phyloP scores from a whole-genome alignment of 768 basidiomycete species.

The Lactarius pseudohatsudake region DNA sequence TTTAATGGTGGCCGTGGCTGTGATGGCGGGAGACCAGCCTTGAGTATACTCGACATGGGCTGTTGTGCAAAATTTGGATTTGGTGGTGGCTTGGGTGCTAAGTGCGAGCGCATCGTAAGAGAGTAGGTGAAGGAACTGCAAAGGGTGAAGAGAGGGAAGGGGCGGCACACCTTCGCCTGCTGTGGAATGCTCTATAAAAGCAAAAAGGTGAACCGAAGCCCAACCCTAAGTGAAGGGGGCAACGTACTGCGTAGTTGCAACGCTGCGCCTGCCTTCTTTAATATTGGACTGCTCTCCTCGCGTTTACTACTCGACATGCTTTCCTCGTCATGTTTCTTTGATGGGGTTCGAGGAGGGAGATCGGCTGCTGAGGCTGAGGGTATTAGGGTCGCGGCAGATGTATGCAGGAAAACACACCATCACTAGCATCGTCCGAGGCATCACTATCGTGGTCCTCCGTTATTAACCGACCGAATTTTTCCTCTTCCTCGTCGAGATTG shows the following conservation, averaged over 20 bases:
- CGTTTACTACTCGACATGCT: constrained; percentile 71
- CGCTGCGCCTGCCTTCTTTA: constrained; percentile 70
- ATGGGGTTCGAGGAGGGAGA: constrained; percentile 59
- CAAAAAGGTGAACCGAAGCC: constrained; percentile 15
- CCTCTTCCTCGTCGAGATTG: constrained; percentile 95
- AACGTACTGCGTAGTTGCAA: constrained; percentile 72
- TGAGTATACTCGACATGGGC: constrained; percentile 73
- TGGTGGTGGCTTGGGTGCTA: constrained; percentile 69
- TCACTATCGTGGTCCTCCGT: constrained; percentile 80
- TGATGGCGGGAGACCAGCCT: constrained; percentile 61
- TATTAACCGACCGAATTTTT: constrained; percentile 76
- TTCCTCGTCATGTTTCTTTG: constrained; percentile 81
- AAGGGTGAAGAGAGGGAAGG: neutral
- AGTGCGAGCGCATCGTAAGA: constrained; percentile 12
- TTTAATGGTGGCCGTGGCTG: constrained; percentile 74
- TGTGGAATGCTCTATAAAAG: constrained; percentile 59
- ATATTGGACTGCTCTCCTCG: constrained; percentile 66
- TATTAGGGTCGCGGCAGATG: constrained; percentile 7
- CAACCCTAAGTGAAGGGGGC: constrained; percentile 7
- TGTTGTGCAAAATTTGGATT: constrained; percentile 80
- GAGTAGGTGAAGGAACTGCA: neutral
- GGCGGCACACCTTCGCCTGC: constrained; percentile 53
- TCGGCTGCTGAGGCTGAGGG: constrained; percentile 41
- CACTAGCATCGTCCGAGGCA: constrained; percentile 70
- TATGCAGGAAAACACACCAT: constrained; percentile 49